Base-by-base conservation (phyloP, 805 yeast genomes). In the Yarrowia yakushimensis region DNA sequence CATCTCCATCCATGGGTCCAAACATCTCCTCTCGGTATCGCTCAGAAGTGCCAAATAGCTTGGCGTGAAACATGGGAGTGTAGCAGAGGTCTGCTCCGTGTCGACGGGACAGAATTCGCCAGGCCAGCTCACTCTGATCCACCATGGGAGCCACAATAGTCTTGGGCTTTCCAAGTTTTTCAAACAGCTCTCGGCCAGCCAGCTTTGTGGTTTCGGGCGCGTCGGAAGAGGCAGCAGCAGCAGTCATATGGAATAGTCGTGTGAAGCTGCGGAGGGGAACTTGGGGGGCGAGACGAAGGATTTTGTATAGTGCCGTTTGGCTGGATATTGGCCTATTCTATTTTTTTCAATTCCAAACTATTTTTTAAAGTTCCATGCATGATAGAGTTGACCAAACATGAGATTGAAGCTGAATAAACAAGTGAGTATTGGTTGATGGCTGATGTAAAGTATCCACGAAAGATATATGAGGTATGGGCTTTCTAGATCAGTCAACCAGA, bases 61-160 rank as follows among this genome's bases (percentile, higher is more conserved):
- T 80, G 3, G 99, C 96, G 74, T 94, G 98, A 67, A 88, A 82
- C 99, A 94, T 94, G 3, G 99, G 99, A 0, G 98, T 89, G 70
- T 93, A 94, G 70, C 97, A 90, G 33, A 94, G 77, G 2, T 91
- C 90, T 0, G 99, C 98, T 3, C 99, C 99, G 69, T 92, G 87
- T 64, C 81, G 79, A 63, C 98, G 80, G 3, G 96, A 88, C 15
- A 94, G 77, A 17, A 89, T 81, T 66, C 99, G 80, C 98, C 98
- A 94, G 1, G 96, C 98, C 18, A 94, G 79, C 71, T 94, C 99
- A 3, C 93, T 85, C 67, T 91, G 97, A 73, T 94, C 99, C 18
- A 94, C 99, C 97, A 94, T 93, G 1, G 99, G 99, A 3, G 98
- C 99, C 20, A 94, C 94, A 25, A 94, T 86, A 66, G 87, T 89